Evolutionary conservation across 129 eudicot genomes (phyloP).

Genomic region (Saposhnikovia divaricata): DNA sequence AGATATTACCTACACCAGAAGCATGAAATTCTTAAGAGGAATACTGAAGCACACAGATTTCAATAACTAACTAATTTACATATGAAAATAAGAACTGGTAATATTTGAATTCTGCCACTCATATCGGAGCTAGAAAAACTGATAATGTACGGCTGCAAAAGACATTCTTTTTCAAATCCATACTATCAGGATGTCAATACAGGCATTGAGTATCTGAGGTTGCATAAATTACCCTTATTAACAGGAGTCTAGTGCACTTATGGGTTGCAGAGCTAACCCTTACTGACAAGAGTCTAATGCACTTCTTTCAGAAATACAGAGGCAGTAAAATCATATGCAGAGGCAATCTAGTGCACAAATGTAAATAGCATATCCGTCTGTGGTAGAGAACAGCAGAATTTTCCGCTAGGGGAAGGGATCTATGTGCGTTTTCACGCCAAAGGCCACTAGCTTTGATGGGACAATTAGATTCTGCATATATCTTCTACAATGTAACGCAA

Average conservation of each 20-base stretch:
- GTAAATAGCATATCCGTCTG: neutral
- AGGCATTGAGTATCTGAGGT: neutral
- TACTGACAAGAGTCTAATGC: neutral
- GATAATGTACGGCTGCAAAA: neutral
- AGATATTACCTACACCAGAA: conserved; percentile 28
- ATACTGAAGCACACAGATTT: neutral
- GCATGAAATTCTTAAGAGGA: neutral
- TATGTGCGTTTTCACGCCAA: too few species aligned
- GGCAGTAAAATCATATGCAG: neutral
- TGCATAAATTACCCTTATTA: neutral
- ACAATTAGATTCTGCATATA: too few species aligned
- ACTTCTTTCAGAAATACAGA: neutral
- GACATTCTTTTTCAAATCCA: neutral
- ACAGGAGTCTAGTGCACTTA: neutral
- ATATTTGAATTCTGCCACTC: neutral
- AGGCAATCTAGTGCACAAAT: neutral
- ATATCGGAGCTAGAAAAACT: neutral
- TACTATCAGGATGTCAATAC: neutral
- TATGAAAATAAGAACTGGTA: neutral
- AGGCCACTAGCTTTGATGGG: too few species aligned
- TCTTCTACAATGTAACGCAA: neutral
- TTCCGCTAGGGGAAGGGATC: too few species aligned
- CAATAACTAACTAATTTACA: neutral
- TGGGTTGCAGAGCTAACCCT: neutral
- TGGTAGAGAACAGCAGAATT: neutral